Conservation (phyloP, 2,329 filamentous ascomycete species). For the Aspergillus persii region DNA sequence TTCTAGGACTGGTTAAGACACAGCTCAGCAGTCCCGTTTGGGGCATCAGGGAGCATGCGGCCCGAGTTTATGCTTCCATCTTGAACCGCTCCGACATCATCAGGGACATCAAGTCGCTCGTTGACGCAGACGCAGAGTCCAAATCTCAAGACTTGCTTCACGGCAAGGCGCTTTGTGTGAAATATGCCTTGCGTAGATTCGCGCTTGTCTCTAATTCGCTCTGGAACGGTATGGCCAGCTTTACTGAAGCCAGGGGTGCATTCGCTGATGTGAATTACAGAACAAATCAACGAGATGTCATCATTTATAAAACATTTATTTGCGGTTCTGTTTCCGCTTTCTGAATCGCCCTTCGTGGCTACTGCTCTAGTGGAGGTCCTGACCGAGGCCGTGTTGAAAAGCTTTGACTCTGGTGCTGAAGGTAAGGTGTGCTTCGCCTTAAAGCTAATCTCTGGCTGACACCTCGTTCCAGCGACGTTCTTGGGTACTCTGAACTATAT, state of each 20-base stretch:
- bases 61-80: slow-evolving; percentile 42
- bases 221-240: slow-evolving; percentile 31
- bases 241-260: not conserved
- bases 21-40: slow-evolving; percentile 46
- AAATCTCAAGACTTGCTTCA: slow-evolving; percentile 39
- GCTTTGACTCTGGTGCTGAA: slow-evolving; percentile 28
- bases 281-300: slow-evolving; percentile 27
- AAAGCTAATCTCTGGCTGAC: not conserved
- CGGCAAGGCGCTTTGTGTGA: slow-evolving; percentile 40
- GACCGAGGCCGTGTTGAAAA: slow-evolving; percentile 35
- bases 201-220: slow-evolving; percentile 31
- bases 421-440: slow-evolving; percentile 18
- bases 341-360: slow-evolving; percentile 35
- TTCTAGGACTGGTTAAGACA: slow-evolving; percentile 32
- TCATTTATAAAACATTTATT: slow-evolving; percentile 26
- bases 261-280: slow-evolving; percentile 20
- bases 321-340: slow-evolving; percentile 23
- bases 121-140: slow-evolving; percentile 15
- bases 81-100: slow-evolving; percentile 34
- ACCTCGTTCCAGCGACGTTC: slow-evolving; percentile 5
- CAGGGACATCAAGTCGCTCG: slow-evolving; percentile 25
- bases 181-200: slow-evolving; percentile 38
- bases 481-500: slow-evolving; percentile 20
- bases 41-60: slow-evolving; percentile 48
- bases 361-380: slow-evolving; percentile 38